These are phyloP conservation scores for Plantago rigida DNA, from an alignment of 305 asterid genomes.

Conservation along the genomic window DNA sequence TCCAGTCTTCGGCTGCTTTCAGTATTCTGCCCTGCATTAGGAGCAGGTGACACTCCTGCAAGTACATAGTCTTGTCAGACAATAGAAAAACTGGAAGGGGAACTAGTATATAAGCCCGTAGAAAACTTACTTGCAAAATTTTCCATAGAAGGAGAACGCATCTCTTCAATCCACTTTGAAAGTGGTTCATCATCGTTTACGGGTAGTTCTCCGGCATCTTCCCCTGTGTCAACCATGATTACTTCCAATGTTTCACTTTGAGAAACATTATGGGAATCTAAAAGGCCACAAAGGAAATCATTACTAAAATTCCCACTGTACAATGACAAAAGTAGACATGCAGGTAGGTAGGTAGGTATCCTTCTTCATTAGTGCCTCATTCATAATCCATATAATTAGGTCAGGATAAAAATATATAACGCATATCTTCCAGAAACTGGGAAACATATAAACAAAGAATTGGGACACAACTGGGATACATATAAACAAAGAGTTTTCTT, in stretches of 20 bases:
- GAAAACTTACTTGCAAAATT: slow-evolving; percentile 47
- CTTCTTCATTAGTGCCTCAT: too few species aligned
- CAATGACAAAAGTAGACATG: slow-evolving; percentile 11
- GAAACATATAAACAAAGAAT: not conserved
- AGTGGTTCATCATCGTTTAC: slow-evolving; percentile 55
- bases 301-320: slow-evolving; percentile 12
- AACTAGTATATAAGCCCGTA: slow-evolving; percentile 1
- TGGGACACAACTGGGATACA: not conserved
- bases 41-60: slow-evolving; percentile 35
- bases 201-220: slow-evolving; percentile 28
- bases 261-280: slow-evolving; percentile 36
- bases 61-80: slow-evolving; percentile 7
- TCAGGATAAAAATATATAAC: too few species aligned
- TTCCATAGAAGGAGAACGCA: slow-evolving; percentile 32
- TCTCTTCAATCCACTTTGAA: slow-evolving; percentile 58
- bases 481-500: slow-evolving; percentile 10
- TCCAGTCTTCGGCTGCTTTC: slow-evolving; percentile 26
- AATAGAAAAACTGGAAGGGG: slow-evolving; percentile 6
- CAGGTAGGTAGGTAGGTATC: too few species aligned
- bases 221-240: slow-evolving; percentile 24
- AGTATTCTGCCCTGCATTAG: slow-evolving; percentile 27
- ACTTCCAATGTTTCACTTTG: slow-evolving; percentile 27
- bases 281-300: slow-evolving; percentile 21
- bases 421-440: too few species aligned
- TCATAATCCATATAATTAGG: too few species aligned